A percentile compares a stretch with the other conserved stretches of the same genome.
These are phyloP conservation scores for Solanum tarijense DNA, from an alignment of 257 asterid species.

Conservation along the genomic window DNA sequence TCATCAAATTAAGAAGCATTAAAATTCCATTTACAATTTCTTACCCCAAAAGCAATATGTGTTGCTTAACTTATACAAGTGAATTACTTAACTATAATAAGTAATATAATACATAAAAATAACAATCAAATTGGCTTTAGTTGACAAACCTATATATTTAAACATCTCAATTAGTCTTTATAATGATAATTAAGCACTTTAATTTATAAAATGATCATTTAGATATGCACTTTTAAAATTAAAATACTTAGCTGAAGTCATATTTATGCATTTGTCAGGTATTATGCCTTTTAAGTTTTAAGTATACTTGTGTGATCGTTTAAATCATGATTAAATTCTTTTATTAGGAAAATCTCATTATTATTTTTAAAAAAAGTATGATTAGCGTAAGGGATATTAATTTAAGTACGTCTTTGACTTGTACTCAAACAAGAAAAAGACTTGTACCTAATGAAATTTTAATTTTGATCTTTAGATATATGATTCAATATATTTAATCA, in stretches of 20 bases:
- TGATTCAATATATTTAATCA: background rate
- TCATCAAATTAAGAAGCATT: background rate
- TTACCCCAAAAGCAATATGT: background rate
- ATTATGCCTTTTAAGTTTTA: background rate
- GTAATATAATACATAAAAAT: background rate
- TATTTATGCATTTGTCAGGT: no score
- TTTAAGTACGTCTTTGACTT: background rate
- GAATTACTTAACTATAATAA: background rate
- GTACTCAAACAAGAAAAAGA: conserved; percentile 16
- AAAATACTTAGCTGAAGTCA: no score
- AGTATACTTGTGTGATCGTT: background rate
- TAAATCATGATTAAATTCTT: background rate
- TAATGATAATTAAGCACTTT: no score
- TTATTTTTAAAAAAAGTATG: background rate
- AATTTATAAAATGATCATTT: background rate
- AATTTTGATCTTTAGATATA: background rate
- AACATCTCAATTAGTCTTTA: rapidly evolving
- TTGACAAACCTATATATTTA: background rate
- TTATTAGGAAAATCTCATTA: background rate
- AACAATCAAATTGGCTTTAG: background rate
- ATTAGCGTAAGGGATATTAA: background rate
- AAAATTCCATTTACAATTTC: no score
- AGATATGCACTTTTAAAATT: no score
- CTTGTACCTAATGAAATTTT: conserved; percentile 15
- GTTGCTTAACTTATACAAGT: background rate